These are phyloP conservation scores for Gracilaria gracilis DNA, from an alignment of 23 red algal species.

Conservation along the genomic window DNA sequence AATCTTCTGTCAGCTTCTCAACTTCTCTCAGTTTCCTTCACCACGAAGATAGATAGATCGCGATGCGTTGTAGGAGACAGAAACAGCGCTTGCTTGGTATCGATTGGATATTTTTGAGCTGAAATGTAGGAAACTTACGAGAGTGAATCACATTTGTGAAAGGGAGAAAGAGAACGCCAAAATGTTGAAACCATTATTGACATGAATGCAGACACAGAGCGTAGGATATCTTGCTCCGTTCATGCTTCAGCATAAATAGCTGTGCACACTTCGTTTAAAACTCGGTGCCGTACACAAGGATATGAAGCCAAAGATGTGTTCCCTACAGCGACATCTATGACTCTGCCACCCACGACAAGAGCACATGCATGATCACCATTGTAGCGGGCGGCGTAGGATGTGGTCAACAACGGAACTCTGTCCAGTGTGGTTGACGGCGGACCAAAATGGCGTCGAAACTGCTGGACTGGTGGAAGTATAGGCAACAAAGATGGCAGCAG, in stretches of 20 bases:
- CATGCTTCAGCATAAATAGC: neutral
- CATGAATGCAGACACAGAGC: neutral
- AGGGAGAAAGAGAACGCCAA: neutral
- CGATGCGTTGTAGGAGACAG: too few relatives aligned
- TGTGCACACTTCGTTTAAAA: neutral
- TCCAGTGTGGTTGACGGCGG: neutral
- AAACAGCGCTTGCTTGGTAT: too few relatives aligned
- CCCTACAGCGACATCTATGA: conserved; percentile 1
- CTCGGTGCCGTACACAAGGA: neutral
- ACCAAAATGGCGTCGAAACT: neutral
- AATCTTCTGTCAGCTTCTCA: too few relatives aligned
- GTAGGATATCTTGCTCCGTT: neutral
- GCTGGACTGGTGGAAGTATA: neutral
- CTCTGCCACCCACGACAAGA: conserved; percentile 3
- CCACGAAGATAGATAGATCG: too few relatives aligned
- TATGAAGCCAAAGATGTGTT: conserved; percentile 11
- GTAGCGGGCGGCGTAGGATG: neutral
- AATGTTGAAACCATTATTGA: neutral
- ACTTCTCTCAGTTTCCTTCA: too few relatives aligned
- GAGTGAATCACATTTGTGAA: too few relatives aligned
- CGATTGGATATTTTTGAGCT: too few relatives aligned
- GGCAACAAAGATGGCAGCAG: neutral
- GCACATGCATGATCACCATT: neutral
- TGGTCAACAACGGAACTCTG: neutral
- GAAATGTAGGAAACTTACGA: too few relatives aligned